These are phyloP conservation scores for Blastocystis sp. DNA, from an alignment of 352 stramenopile species.

Conservation along the genomic window DNA sequence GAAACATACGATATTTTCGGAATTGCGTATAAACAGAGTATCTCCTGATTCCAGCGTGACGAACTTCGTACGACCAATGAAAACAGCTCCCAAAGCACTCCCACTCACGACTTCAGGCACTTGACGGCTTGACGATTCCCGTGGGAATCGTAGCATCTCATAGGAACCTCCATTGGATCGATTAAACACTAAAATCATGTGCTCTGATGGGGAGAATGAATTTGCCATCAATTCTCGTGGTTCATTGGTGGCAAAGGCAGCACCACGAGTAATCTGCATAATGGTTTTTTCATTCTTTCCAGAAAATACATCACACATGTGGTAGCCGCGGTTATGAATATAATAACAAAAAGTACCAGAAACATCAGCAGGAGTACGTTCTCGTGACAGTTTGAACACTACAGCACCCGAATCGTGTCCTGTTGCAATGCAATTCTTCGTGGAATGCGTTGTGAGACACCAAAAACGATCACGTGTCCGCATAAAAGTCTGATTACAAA, in stretches of 20 bases:
- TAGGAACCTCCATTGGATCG: constrained; percentile 91
- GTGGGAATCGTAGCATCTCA: constrained; percentile 86
- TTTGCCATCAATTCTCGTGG: constrained; percentile 90
- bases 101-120: constrained; percentile 85
- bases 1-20: constrained; percentile 16
- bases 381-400: constrained; percentile 95
- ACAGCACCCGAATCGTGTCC: constrained; percentile 99
- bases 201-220: constrained; percentile 83
- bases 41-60: constrained; percentile 89
- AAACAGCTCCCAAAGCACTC: constrained; percentile 87
- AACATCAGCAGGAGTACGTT: constrained; percentile 84
- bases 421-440: constrained; percentile 92
- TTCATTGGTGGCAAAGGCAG: constrained; percentile 76
- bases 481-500: constrained; percentile 95
- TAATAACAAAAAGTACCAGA: constrained; percentile 80
- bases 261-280: background rate
- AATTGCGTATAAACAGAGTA: constrained; percentile 66
- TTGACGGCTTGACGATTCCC: constrained; percentile 68
- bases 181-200: constrained; percentile 85
- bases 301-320: constrained; percentile 58
- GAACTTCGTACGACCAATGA: constrained; percentile 93
- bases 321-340: constrained; percentile 75
- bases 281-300: constrained; percentile 70
- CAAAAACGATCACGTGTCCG: constrained; percentile 98
- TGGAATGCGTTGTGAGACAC: constrained; percentile 87